Base-by-base conservation (phyloP, 2,329 filamentous ascomycete species). In the Exophiala calicioides region DNA sequence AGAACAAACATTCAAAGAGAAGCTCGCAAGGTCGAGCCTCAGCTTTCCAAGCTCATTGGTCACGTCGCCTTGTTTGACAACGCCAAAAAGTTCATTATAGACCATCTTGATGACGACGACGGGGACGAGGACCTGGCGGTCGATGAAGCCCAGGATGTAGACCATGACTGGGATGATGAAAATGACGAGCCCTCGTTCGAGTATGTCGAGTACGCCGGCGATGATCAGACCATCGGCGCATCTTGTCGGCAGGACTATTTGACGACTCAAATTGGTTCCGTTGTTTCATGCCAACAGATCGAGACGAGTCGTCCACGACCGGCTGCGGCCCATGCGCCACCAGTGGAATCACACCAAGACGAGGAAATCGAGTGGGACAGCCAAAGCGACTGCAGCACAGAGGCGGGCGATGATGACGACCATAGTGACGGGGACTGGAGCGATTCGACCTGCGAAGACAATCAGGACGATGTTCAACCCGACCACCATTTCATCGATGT, bases 31-130 rank as follows among this genome's bases (percentile, higher is more conserved):
- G 10, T 44, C 10, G 44, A 44, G 16, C 52, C 52, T 29, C 48
- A 35, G 15, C 42, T 55, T 3, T 33, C 26, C 32, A 52, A 44
- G 23, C 52, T 55, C 5, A 27, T 55, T 26, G 44, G 44, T 32
- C 52, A 55, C 21, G 49, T 44, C n/a, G 16, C 41, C 3, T 30
- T 55, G 9, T 55, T 46, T 19, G 52, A 55, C 44, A 46, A 36
- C 20, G 48, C 52, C 3, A 30, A 44, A 8, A 52, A 37, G 27
- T 52, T 38, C 35, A 52, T 55, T 19, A 18, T 42, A 15, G 33
- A 52, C 3, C 41, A 49, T 23, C 43, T 39, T 15, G 16, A 37
- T 26, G 31, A 49, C 32, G 35, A 44, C 15, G 32, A n/a, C 9
- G 29, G 20, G 3, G 20, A 32, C 8, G 21, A 34, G 5, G 40